Evolutionary conservation across 2,329 filamentous ascomycete genomes (phyloP).

Genomic region (Trichoderma gracile): DNA sequence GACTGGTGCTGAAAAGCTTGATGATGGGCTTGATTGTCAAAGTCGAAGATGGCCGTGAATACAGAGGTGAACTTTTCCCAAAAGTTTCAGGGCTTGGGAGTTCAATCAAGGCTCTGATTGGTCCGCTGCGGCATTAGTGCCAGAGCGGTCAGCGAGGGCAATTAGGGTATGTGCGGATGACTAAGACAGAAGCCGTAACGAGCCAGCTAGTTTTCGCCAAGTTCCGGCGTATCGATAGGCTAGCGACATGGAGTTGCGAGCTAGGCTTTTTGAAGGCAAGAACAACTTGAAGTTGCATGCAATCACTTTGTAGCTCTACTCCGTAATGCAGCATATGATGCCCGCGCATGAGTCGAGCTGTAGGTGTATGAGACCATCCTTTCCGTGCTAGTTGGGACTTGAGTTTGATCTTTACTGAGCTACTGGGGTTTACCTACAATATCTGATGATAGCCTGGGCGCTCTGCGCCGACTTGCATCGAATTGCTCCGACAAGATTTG

Average conservation of each 20-base stretch:
- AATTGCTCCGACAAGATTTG: not conserved
- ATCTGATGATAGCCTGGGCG: too few relatives aligned
- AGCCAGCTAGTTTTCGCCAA: not conserved
- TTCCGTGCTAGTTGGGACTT: too few relatives aligned
- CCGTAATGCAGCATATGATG: too few relatives aligned
- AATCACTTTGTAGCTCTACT: not conserved
- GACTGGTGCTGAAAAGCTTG: constrained; percentile 46
- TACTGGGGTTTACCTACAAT: too few relatives aligned
- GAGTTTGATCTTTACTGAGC: too few relatives aligned
- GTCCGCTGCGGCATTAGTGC: not conserved
- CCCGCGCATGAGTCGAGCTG: too few relatives aligned
- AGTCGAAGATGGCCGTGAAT: constrained; percentile 37
- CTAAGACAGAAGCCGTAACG: not conserved
- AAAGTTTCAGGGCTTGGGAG: constrained; percentile 36
- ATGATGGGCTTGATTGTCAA: constrained; percentile 41
- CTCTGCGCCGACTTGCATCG: too few relatives aligned
- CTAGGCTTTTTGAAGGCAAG: not conserved
- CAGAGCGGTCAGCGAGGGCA: constrained; percentile 48
- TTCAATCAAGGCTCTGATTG: constrained; percentile 28
- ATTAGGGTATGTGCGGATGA: constrained; percentile 42
- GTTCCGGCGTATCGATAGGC: not conserved
- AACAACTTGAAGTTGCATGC: not conserved
- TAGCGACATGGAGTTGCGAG: not conserved
- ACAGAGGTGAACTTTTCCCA: constrained; percentile 28
- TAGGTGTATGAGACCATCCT: too few relatives aligned